Conservation (phyloP, 805 yeast species). For the Deakozyma indianensis region DNA sequence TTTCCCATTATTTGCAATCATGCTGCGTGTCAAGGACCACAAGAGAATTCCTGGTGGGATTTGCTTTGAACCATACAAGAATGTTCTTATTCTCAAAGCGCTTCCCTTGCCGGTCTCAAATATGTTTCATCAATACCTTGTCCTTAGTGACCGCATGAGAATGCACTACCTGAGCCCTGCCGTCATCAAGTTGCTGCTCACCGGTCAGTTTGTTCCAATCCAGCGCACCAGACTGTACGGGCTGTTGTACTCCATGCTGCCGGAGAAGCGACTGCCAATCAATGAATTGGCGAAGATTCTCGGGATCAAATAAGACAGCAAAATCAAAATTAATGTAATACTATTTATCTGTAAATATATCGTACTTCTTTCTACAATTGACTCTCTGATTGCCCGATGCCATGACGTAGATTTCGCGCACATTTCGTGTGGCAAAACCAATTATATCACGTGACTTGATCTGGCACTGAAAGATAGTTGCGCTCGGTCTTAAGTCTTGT, state of each 20-base stretch:
- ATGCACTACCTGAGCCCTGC: conserved; percentile 29
- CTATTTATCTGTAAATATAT: too few species aligned
- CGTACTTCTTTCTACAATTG: too few species aligned
- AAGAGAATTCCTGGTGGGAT: conserved; percentile 52
- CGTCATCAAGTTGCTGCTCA: conserved; percentile 26
- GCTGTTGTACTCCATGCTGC: conserved; percentile 38
- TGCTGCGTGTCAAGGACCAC: conserved; percentile 69
- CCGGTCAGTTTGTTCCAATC: conserved; percentile 34
- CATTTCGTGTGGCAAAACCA: too few species aligned
- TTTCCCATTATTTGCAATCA: conserved; percentile 71
- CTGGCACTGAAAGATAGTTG: too few species aligned
- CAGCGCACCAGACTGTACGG: conserved; percentile 35
- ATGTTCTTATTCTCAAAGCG: conserved; percentile 19
- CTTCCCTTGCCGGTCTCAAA: conserved; percentile 30
- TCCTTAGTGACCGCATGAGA: conserved; percentile 26
- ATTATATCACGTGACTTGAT: too few species aligned
- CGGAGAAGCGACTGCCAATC: conserved; percentile 24
- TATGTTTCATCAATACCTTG: conserved; percentile 36
- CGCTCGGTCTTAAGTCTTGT: too few species aligned
- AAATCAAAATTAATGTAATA: too few species aligned
- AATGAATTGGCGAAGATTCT: conserved; percentile 7
- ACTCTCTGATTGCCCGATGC: too few species aligned
- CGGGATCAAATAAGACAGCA: neutral
- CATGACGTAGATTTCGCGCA: too few species aligned
- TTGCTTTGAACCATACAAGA: conserved; percentile 11